These are phyloP conservation scores for Ganoderma sinense DNA, from an alignment of 1,284 basidiomycete genomes.

Conservation along the genomic window DNA sequence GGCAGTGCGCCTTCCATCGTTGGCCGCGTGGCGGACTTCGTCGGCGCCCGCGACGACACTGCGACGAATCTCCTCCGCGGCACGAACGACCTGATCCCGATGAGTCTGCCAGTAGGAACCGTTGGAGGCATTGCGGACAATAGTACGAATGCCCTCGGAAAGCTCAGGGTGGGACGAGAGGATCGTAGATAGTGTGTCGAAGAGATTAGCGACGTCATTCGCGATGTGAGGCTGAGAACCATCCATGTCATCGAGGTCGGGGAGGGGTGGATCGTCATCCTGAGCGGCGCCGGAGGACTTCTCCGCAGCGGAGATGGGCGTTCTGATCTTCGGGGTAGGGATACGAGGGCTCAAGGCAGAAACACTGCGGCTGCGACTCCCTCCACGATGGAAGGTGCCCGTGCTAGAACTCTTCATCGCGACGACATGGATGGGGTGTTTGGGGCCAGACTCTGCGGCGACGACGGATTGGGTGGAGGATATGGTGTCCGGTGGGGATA, in stretches of 20 bases:
- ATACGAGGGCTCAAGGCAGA: slow-evolving; percentile 16
- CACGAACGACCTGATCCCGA: slow-evolving; percentile 60
- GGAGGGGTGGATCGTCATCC: slow-evolving; percentile 61
- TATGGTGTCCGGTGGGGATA: slow-evolving; percentile 47
- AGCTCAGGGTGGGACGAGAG: slow-evolving; percentile 74
- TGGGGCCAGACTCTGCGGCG: slow-evolving; percentile 52
- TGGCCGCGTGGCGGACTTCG: slow-evolving; percentile 46
- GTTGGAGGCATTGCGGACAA: slow-evolving; percentile 64
- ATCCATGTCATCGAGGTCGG: slow-evolving; percentile 50
- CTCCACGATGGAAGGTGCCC: slow-evolving; percentile 29
- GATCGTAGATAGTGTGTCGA: slow-evolving; percentile 59
- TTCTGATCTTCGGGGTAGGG: slow-evolving; percentile 24
- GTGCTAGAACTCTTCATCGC: slow-evolving; percentile 29
- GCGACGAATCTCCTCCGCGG: slow-evolving; percentile 57
- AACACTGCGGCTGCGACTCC: slow-evolving; percentile 17
- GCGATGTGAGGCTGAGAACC: slow-evolving; percentile 50
- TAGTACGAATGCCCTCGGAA: slow-evolving; percentile 67
- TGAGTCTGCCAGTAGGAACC: slow-evolving; percentile 75
- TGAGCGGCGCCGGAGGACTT: slow-evolving; percentile 12
- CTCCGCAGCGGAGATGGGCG: slow-evolving; percentile 13
- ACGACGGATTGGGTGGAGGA: slow-evolving; percentile 67
- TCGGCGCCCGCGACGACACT: slow-evolving; percentile 48
- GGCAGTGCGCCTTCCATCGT: slow-evolving; percentile 52
- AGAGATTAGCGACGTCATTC: slow-evolving; percentile 66
- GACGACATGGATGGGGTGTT: slow-evolving; percentile 67